Base-by-base conservation (phyloP, 2,329 filamentous ascomycete genomes). In the Nemania bipapillata region DNA sequence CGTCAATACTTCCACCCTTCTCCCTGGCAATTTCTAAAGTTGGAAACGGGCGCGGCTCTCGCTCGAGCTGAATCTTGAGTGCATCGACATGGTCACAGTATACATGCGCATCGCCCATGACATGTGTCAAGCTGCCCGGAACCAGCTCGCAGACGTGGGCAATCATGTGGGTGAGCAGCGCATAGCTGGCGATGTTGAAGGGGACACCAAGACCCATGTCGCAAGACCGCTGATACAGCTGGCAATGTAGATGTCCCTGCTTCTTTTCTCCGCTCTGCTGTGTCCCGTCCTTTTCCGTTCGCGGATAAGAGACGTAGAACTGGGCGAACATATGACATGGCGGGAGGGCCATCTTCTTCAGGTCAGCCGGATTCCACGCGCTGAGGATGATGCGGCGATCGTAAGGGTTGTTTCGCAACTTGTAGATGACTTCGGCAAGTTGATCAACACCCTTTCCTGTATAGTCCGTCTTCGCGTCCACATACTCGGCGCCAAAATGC, bases 41-140 rank as follows among this genome's bases (percentile, higher is more conserved):
- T 0, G 96, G 96, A 74, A 98, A 98, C 0, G 88, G 86, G 11
- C 89, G 87, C 28, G 96, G 96, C 78, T 94, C 91, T 7, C 96
- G 85, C 78, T 89, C 86, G 37, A 98, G 79, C 82, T 99, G 96
- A 63, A 89, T 86, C 77, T 91, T 87, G 66, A 99, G 83, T 12
- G 96, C 94, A 62, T 97, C 94, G 7, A 97, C 87, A 79, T 99
- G 96, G 79, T 99, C 95, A 7, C 91, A 82, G 81, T 99, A 99
- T 1, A 99, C 91, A 80, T 99, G 96, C n/a, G 95, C 93, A 80
- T 99, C 96, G 15, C 96, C 96, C 94, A 99, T 97, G 56, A 94
- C 94, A 80, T 98, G 96, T 45, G 94, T 96, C 70, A 99, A 86
- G 59, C 89, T 95, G 0, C 95, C 96, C 0, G 96, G 94, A 0